Evolutionary conservation across 139 green algal species (phyloP).

Genomic region (Ostreobium quekettii): DNA sequence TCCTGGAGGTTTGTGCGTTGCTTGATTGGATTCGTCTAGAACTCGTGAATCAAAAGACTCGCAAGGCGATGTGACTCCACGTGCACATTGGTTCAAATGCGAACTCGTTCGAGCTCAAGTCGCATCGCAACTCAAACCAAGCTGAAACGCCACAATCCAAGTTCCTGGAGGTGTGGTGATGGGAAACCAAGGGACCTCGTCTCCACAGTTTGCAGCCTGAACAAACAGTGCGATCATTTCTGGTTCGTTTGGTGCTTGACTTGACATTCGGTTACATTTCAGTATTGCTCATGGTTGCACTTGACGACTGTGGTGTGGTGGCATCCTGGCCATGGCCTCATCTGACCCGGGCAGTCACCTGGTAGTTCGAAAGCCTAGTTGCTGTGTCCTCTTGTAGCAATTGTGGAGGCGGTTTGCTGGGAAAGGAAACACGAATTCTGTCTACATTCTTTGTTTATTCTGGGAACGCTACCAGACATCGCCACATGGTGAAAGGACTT

Average conservation of each 20-base stretch:
- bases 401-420: too few species aligned
- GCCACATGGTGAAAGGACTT: too few species aligned
- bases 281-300: neutral
- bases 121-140: neutral
- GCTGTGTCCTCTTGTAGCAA: too few species aligned
- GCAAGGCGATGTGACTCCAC: neutral
- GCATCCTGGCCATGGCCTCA: too few species aligned
- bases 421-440: too few species aligned
- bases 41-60: neutral
- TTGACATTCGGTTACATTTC: neutral
- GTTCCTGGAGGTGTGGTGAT: too few species aligned
- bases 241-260: neutral
- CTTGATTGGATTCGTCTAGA: too few species aligned
- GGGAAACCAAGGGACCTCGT: too few species aligned
- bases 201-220: neutral
- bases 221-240: neutral
- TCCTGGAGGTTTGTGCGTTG: slow-evolving; percentile 74
- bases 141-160: neutral
- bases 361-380: too few species aligned
- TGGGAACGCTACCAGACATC: too few species aligned
- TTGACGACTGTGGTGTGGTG: neutral
- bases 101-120: neutral
- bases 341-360: too few species aligned
- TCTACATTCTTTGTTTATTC: too few species aligned
- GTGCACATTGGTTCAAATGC: neutral